phyloP scores from a whole-genome alignment of 2,329 filamentous ascomycete genomes.

The Achaetomium macrosporum region DNA sequence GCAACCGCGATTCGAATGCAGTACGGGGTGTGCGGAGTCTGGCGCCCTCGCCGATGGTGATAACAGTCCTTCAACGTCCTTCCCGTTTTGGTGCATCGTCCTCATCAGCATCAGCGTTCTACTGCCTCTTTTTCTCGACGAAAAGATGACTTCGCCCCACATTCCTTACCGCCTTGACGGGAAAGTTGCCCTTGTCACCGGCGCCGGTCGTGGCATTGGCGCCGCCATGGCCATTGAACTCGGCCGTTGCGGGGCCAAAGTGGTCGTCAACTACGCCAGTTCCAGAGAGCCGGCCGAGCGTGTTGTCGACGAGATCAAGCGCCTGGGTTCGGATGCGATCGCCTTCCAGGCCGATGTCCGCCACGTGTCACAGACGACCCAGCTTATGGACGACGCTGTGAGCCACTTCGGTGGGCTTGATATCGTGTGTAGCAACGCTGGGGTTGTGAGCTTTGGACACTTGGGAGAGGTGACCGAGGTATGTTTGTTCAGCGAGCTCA shows the following conservation, averaged over 20 bases:
- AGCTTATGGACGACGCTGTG: conserved; percentile 58
- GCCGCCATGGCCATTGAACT: conserved; percentile 62
- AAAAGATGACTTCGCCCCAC: too few relatives aligned
- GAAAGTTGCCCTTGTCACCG: conserved; percentile 34
- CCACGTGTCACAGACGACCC: conserved; percentile 55
- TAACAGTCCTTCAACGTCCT: too few relatives aligned
- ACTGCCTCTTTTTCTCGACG: too few relatives aligned
- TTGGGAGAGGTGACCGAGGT: conserved; percentile 63
- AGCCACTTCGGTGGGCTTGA: conserved; percentile 60
- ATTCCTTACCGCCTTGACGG: too few relatives aligned
- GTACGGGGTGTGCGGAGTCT: too few relatives aligned
- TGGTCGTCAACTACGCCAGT: conserved; percentile 64
- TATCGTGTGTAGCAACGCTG: conserved; percentile 66
- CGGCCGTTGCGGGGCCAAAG: conserved; percentile 58
- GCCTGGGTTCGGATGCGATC: conserved; percentile 54
- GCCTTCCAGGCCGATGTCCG: conserved; percentile 54
- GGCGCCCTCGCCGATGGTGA: too few relatives aligned
- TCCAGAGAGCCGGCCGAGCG: conserved; percentile 57
- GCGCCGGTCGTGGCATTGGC: conserved; percentile 55
- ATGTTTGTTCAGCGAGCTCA: too few relatives aligned
- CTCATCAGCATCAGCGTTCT: too few relatives aligned
- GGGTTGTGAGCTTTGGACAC: conserved; percentile 62
- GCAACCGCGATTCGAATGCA: too few relatives aligned
- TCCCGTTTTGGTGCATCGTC: too few relatives aligned
- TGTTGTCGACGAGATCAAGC: conserved; percentile 61